Evolutionary conservation across 2,329 filamentous ascomycete genomes (phyloP).

Genomic region (Lecanicillium sp.): DNA sequence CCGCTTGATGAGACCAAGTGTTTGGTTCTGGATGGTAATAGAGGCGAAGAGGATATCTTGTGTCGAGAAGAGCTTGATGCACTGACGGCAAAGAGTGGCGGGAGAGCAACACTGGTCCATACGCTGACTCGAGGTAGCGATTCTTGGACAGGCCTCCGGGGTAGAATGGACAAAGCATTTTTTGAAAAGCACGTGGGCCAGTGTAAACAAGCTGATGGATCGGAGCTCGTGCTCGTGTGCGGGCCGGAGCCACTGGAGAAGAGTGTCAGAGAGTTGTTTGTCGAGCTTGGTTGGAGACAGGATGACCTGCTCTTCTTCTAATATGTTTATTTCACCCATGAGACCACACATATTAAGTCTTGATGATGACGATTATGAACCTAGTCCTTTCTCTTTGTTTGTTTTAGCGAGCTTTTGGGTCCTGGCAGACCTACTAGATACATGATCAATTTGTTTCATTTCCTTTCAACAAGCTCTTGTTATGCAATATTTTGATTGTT

Average conservation of each 20-base stretch:
- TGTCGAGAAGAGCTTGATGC: conserved; percentile 64
- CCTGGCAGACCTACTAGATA: not conserved
- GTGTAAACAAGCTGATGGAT: conserved; percentile 24
- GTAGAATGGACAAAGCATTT: conserved; percentile 56
- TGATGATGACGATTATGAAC: not conserved
- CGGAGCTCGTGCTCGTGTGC: conserved; percentile 66
- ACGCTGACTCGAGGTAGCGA: conserved; percentile 57
- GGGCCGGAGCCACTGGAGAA: conserved; percentile 71
- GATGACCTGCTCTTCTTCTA: conserved; percentile 71
- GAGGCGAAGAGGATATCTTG: conserved; percentile 72
- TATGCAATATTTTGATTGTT: too few relatives aligned
- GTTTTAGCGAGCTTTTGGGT: not conserved
- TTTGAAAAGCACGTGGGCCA: conserved; percentile 49
- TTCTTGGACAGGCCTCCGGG: conserved; percentile 59
- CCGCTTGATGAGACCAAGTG: conserved; percentile 56
- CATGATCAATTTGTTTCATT: not conserved
- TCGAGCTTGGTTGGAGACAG: conserved; percentile 60
- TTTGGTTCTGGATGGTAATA: conserved; percentile 70
- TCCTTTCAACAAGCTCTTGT: too few relatives aligned
- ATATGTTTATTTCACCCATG: not conserved
- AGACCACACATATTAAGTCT: too few relatives aligned
- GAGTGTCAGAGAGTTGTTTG: conserved; percentile 44
- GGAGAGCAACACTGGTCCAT: conserved; percentile 57
- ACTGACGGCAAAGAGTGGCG: conserved; percentile 43
- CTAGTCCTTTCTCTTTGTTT: too few relatives aligned